Percentiles rank a stretch among this genome's conserved stretches.
Evolutionary conservation across 768 basidiomycete genomes (phyloP).

Genomic region (Trametes sanguinea): DNA sequence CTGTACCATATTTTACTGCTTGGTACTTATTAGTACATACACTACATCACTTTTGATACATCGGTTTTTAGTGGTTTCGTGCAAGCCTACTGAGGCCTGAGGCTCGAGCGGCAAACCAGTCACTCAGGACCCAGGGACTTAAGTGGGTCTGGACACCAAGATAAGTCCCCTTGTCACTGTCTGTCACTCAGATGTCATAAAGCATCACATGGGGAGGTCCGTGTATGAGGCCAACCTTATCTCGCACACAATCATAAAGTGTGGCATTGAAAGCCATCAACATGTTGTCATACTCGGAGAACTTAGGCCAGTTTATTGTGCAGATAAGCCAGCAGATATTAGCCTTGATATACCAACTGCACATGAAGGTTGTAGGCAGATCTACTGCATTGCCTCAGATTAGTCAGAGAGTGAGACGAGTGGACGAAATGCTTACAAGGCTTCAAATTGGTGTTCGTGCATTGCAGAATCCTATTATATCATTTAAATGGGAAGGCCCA

Average conservation of each 20-base stretch:
- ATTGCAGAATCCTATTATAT: conserved; percentile 32
- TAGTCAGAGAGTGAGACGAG: background rate
- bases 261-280: background rate
- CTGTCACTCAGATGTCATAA: too few species aligned
- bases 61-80: too few species aligned
- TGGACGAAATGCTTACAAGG: background rate
- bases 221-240: background rate
- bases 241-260: background rate
- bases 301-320: background rate
- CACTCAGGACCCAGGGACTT: too few species aligned
- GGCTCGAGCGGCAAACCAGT: too few species aligned
- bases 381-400: background rate
- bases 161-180: too few species aligned
- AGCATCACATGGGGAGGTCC: too few species aligned
- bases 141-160: too few species aligned
- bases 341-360: background rate
- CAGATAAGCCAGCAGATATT: background rate
- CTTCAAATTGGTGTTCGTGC: conserved; percentile 29
- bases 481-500: conserved; percentile 35
- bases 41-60: too few species aligned
- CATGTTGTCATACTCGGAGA: background rate
- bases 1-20: too few species aligned
- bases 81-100: too few species aligned
- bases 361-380: conserved; percentile 6
- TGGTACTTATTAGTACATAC: too few species aligned